Evolutionary conservation across 2,329 filamentous ascomycete genomes (phyloP).

Genomic region (Xylaria multiplex): DNA sequence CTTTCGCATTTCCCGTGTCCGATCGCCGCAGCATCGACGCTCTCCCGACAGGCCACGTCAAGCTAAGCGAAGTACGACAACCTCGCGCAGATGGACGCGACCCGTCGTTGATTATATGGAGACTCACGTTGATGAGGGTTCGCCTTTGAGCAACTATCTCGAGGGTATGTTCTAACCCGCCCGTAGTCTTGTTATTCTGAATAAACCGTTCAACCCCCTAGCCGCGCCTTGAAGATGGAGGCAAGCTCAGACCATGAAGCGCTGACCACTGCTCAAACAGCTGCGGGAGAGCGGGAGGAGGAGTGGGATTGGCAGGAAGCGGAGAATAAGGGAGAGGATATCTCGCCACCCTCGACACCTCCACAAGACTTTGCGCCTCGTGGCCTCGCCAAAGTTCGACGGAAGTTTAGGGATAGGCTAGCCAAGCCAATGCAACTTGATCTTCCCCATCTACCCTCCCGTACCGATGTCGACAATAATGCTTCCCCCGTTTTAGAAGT

Average conservation of each 20-base stretch:
- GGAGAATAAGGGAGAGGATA: conserved; percentile 42
- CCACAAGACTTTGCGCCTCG: conserved; percentile 49
- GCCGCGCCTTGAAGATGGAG: conserved; percentile 13
- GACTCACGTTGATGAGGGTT: conserved; percentile 50
- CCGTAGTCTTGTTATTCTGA: conserved; percentile 1
- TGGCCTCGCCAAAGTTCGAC: conserved; percentile 47
- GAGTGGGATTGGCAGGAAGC: conserved; percentile 47
- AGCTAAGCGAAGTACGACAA: conserved; percentile 23
- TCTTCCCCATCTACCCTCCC: conserved; percentile 40
- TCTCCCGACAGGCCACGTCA: conserved; percentile 28
- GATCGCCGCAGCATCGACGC: conserved; percentile 19
- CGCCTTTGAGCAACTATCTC: conserved; percentile 51
- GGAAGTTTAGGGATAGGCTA: conserved; percentile 46
- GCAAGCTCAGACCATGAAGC: background rate
- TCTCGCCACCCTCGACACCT: conserved; percentile 47
- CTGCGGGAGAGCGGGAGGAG: conserved; percentile 43
- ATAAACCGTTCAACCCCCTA: background rate
- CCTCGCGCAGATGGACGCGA: conserved; percentile 48
- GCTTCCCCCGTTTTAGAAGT: conserved; percentile 44
- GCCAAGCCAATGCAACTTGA: conserved; percentile 45
- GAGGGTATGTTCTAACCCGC: conserved; percentile 43
- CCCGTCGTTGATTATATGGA: conserved; percentile 49
- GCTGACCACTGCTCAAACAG: conserved; percentile 43
- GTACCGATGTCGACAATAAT: conserved; percentile 42
- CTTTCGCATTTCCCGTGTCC: conserved; percentile 10